phyloP scores from a whole-genome alignment of 148 eudicot genomes.

The Drosera capensis region DNA sequence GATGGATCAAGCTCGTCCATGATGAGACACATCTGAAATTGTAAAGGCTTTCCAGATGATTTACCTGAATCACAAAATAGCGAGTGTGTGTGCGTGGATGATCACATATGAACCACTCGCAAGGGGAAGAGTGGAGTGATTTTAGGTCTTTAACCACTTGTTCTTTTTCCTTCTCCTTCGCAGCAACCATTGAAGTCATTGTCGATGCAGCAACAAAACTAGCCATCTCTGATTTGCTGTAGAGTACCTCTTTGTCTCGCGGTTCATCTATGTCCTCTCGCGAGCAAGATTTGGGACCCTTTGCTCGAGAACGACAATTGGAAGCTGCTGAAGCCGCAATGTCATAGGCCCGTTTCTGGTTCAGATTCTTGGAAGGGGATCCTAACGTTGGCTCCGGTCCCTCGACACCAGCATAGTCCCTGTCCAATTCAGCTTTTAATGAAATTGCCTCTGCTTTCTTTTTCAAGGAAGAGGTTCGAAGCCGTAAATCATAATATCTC shows the following conservation, averaged over 20 bases:
- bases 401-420: conserved; percentile 15
- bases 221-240: conserved; percentile 50
- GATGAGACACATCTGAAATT: neutral
- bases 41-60: neutral
- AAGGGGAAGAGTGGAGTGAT: conserved; percentile 66
- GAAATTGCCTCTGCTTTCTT: conserved; percentile 52
- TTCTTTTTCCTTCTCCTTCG: conserved; percentile 53
- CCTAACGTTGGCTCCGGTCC: conserved; percentile 5
- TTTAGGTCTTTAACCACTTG: conserved; percentile 56
- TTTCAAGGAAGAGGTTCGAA: conserved; percentile 62
- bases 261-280: neutral
- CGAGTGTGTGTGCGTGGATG: conserved; percentile 52
- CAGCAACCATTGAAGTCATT: conserved; percentile 77
- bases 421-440: conserved; percentile 24
- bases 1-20: neutral
- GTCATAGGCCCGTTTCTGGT: conserved; percentile 29
- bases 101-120: conserved; percentile 86
- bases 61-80: conserved; percentile 64
- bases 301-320: conserved; percentile 36
- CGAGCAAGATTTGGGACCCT: conserved; percentile 6
- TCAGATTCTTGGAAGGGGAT: conserved; percentile 3
- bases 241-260: conserved; percentile 8
- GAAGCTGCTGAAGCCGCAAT: conserved; percentile 76
- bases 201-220: conserved; percentile 74
- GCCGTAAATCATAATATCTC: conserved; percentile 29